These are phyloP conservation scores for Hypoxylon sp. DNA, from an alignment of 2,329 filamentous ascomycete species.

Conservation along the genomic window DNA sequence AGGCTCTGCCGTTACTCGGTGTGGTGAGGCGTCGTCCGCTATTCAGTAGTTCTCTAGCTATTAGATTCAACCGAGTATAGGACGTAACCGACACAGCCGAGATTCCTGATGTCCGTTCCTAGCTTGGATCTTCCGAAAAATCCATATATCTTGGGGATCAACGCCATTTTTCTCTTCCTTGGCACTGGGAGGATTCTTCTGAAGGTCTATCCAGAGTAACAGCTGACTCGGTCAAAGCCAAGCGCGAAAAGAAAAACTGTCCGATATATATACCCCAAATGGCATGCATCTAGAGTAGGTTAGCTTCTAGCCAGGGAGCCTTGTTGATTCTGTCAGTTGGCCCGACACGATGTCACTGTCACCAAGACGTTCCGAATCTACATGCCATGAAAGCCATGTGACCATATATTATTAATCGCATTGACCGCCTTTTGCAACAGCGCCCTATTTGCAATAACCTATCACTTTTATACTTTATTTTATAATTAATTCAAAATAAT, in stretches of 20 bases:
- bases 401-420: too few relatives aligned
- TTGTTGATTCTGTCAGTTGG: not conserved
- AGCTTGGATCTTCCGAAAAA: not conserved
- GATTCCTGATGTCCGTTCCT: not conserved
- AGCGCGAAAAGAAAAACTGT: not conserved
- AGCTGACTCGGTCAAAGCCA: not conserved
- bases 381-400: too few relatives aligned
- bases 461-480: too few relatives aligned
- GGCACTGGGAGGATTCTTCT: not conserved
- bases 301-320: not conserved
- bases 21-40: not conserved
- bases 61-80: not conserved
- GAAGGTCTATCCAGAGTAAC: not conserved
- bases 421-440: too few relatives aligned
- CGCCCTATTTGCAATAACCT: too few relatives aligned
- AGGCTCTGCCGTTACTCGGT: conserved; percentile 8
- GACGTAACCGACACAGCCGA: not conserved
- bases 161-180: not conserved
- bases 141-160: not conserved
- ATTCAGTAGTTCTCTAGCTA: not conserved
- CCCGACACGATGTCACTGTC: not conserved
- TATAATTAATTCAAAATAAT: too few relatives aligned
- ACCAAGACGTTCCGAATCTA: too few relatives aligned
- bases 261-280: not conserved
- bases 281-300: not conserved